Percentiles rank a stretch among this genome's conserved stretches.
Conservation (phyloP, 2,329 filamentous ascomycete genomes). For the Neonectria hederae region DNA sequence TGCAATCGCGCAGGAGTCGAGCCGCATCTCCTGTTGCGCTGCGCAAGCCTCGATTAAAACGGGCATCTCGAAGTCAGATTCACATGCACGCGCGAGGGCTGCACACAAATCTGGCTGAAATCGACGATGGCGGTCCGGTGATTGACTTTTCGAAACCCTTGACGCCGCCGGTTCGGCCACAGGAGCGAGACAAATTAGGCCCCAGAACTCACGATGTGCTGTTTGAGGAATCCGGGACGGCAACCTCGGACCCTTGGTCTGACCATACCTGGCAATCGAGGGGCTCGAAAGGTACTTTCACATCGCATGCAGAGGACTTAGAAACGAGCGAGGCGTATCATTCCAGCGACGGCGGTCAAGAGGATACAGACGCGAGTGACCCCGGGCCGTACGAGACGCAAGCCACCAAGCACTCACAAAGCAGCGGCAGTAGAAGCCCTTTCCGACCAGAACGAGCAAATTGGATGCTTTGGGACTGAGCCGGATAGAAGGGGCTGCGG, state of each 20-base stretch:
- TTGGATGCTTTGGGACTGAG: slow-evolving; percentile 38
- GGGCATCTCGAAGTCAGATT: slow-evolving; percentile 52
- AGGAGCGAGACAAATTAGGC: neutral
- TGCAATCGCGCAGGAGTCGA: slow-evolving; percentile 46
- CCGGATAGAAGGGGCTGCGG: neutral
- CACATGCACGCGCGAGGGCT: slow-evolving; percentile 43
- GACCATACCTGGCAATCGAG: slow-evolving; percentile 19
- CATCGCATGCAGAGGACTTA: slow-evolving; percentile 42
- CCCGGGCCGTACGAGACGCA: slow-evolving; percentile 42
- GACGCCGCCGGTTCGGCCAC: slow-evolving; percentile 31
- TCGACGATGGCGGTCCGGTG: slow-evolving; percentile 27
- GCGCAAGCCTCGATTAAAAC: slow-evolving; percentile 54
- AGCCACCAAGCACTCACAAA: slow-evolving; percentile 13
- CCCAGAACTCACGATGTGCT: slow-evolving; percentile 5
- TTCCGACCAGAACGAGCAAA: slow-evolving; percentile 30
- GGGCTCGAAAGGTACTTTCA: slow-evolving; percentile 22
- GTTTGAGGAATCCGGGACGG: slow-evolving; percentile 19
- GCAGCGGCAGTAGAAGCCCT: slow-evolving; percentile 7
- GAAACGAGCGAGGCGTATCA: slow-evolving; percentile 47
- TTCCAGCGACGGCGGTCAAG: slow-evolving; percentile 45
- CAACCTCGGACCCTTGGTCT: slow-evolving; percentile 23
- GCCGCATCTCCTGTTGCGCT: slow-evolving; percentile 39
- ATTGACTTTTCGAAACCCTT: slow-evolving; percentile 53
- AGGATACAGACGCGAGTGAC: slow-evolving; percentile 49
- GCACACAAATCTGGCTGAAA: slow-evolving; percentile 24